These are phyloP conservation scores for Phytophthora quininea DNA, from an alignment of 352 stramenopile species.

Conservation along the genomic window DNA sequence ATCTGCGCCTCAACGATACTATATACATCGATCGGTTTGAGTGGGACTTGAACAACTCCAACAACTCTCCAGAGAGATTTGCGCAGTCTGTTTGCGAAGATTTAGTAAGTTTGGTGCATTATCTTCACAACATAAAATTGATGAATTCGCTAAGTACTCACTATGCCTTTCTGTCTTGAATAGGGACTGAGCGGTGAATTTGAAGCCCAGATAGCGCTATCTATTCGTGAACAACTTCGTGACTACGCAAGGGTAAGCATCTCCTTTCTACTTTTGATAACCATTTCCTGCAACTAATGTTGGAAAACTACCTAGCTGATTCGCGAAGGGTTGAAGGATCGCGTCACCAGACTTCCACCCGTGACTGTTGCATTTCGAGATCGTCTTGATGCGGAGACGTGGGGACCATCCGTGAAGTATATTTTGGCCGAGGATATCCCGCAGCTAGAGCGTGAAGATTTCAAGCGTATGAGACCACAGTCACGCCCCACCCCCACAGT, in stretches of 20 bases:
- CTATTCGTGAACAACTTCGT: slow-evolving; percentile 79
- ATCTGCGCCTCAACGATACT: slow-evolving; percentile 81
- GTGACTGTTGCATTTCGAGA: slow-evolving; percentile 67
- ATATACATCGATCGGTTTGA: slow-evolving; percentile 85
- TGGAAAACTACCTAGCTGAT: slow-evolving; percentile 50
- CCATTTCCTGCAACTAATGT: too few species aligned
- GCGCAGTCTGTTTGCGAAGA: slow-evolving; percentile 72
- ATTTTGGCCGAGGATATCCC: slow-evolving; percentile 77
- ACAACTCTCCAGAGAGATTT: slow-evolving; percentile 76
- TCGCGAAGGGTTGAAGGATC: slow-evolving; percentile 69
- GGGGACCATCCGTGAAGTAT: slow-evolving; percentile 77
- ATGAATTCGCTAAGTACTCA: background rate
- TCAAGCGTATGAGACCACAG: slow-evolving; percentile 77
- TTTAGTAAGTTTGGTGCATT: slow-evolving; percentile 41
- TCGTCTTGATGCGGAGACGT: slow-evolving; percentile 60
- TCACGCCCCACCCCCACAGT: slow-evolving; percentile 55
- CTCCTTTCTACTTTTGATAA: too few species aligned
- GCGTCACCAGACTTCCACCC: slow-evolving; percentile 60
- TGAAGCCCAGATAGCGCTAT: slow-evolving; percentile 75
- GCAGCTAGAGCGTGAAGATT: slow-evolving; percentile 76
- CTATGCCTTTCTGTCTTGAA: background rate
- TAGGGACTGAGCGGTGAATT: slow-evolving; percentile 82
- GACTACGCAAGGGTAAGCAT: slow-evolving; percentile 69
- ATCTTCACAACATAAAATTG: too few species aligned
- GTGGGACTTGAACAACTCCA: slow-evolving; percentile 74